Base-by-base conservation (phyloP, 371 early-diverging fungal genomes). In the Batrachochytrium dendrobatidis region DNA sequence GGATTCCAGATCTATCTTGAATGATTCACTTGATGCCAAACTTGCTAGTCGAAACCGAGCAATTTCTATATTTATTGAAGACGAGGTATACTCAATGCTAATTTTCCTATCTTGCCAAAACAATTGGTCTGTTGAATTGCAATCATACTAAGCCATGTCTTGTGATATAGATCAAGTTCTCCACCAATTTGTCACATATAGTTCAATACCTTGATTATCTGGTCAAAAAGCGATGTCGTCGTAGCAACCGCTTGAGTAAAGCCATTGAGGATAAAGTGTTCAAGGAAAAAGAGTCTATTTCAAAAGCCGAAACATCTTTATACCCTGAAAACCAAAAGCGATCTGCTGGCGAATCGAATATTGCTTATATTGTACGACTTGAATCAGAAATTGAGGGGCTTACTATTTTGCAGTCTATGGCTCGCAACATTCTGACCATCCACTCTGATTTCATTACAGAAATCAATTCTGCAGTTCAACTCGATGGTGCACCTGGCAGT, bases 341-440 rank as follows among this genome's bases (percentile, higher is more conserved):
- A 30, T 29, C 24, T 10, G 51, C 46, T 43, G 53, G 51, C 51
- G 69, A 69, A 64, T 32, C 58, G 28, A 50, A 59, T 25, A 24
- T 26, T 15, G 46, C 61, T 10, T 59, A 67, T 48, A 31, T 46
- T 25, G 25, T 63, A 48, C 67, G 72, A 6, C 51, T 72, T 20
- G 65, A 66, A 30, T 28, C 61, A 30, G 70, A 72, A 44, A 69
- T 56, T 32, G 64, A 71, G 59, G 66, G 63, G 26, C 53, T 68
- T 20, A 24, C 34, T 15, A 39, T 55, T 15, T 61, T 71, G 26
- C 59, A 65, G 35, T 49, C 56, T 20, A 62, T 68, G 17, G 45
- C 68, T 10, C 51, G 52, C 20, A 61, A 62, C 24, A 56, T 71
- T 31, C 55, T 66, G 20, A 31, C 32, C 6, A 28, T 66, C 18